Evolutionary conservation across 1,139 yeast species (phyloP), one percentile per base, ranked within the genome.

Genomic region (Yamadazyma trypodendri): DNA sequence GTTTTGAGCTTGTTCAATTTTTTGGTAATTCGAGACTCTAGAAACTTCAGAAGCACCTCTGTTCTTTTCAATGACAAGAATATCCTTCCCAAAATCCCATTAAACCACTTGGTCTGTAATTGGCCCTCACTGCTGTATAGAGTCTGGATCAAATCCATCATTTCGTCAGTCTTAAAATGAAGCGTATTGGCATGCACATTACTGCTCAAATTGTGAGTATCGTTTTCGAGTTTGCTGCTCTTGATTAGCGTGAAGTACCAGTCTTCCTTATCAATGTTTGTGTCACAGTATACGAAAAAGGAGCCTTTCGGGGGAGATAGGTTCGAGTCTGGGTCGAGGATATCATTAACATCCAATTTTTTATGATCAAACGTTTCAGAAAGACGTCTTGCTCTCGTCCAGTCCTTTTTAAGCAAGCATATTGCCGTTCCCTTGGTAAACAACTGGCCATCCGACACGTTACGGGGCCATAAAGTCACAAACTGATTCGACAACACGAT

Each of bases 391-490:
- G 56, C 43, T 35, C 66, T 45, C 4, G 59, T 39, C 66, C 65
- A 58, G 61, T 59, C 61, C 30, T 50, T 49, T 32, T 63, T 80
- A 42, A 83, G 58, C 11, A 92, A 65, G 39, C 92, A 84, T 32
- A 92, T 81, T 16, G 96, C 87, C 12, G 88, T 75, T 51, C 81
- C 75, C 50, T 85, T 85, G 11, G 92, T 79, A 58, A 88, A 92
- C 25, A 90, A 60, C 49, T 84, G 85, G 6, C 82, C 87, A 53
- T 89, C 96, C 1, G 75, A 64, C 27, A 80, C 59, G 36, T 69
- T 65, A 17, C 90, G 74, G 1, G 97, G 98, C 97, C 97, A 92
- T n/a, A 89, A 63, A 0, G 85, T 67, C 1, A 88, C 84, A 35
- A 86, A 68, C 49, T 80, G 79, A 50, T 83, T 77, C 4, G 84